Conservation (phyloP, 163 green algal genomes). For the Coccomyxa subellipsoidea region DNA sequence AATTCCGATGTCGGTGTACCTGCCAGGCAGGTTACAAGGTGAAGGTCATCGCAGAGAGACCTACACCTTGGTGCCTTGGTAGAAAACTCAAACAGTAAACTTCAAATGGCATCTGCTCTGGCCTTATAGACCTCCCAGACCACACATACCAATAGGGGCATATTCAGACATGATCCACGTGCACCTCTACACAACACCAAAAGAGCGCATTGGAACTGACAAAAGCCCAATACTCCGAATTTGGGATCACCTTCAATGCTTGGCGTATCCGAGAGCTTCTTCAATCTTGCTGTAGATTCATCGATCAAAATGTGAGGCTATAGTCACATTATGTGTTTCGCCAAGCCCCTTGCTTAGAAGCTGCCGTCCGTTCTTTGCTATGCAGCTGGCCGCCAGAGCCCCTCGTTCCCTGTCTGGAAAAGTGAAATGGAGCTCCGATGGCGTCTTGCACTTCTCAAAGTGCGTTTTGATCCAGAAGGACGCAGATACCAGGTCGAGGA, state of each 20-base stretch:
- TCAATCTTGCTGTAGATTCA: background rate
- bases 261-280: background rate
- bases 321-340: background rate
- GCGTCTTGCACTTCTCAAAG: no score
- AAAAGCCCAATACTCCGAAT: background rate
- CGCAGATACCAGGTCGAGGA: background rate
- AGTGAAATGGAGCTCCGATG: no score
- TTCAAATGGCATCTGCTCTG: no score
- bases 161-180: background rate
- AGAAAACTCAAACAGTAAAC: no score
- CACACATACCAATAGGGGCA: background rate
- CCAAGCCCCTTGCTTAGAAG: background rate
- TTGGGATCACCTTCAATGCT: background rate
- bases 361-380: background rate
- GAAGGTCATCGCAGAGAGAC: no score
- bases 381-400: background rate
- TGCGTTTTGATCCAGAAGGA: background rate
- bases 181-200: background rate
- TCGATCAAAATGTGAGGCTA: background rate
- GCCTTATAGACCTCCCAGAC: no score
- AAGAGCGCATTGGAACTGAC: background rate
- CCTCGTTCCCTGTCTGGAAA: background rate
- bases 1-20: no score
- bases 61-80: no score
- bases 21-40: no score